Conservation (phyloP, 179 eudicot genomes). For the Monotropa hypopitys region DNA sequence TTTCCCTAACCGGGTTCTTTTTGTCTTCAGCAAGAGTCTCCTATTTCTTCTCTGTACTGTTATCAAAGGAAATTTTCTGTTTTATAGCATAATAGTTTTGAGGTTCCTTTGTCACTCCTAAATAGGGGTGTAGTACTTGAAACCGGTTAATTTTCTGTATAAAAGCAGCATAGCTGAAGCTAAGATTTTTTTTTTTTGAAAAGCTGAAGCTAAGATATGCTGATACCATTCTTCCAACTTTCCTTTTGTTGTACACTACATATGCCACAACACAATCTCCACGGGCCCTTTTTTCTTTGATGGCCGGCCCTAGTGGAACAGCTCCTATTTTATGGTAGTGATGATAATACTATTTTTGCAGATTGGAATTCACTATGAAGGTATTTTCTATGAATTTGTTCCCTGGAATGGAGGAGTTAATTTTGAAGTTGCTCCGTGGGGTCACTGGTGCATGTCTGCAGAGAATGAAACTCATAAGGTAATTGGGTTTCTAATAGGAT, state of each 20-base stretch:
- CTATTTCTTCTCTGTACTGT: background rate
- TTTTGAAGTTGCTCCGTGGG: conserved; percentile 85
- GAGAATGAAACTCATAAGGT: conserved; percentile 69
- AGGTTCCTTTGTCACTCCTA: background rate
- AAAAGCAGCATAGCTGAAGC: background rate
- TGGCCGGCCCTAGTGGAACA: background rate
- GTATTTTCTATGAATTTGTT: conserved; percentile 85
- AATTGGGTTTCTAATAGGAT: background rate
- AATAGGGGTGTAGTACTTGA: background rate
- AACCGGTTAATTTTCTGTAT: background rate
- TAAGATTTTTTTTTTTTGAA: no score
- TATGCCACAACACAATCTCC: background rate
- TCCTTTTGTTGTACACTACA: background rate
- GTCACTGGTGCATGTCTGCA: conserved; percentile 67
- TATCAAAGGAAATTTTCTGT: background rate
- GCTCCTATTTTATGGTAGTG: background rate
- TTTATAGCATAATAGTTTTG: background rate
- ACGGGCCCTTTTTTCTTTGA: background rate
- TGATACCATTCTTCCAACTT: background rate
- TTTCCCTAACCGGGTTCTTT: background rate
- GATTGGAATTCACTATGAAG: conserved; percentile 81
- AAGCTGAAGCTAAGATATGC: background rate
- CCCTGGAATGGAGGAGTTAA: conserved; percentile 92
- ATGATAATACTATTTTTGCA: conserved; percentile 25
- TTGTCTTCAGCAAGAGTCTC: background rate